These are phyloP conservation scores for Buxus sempervirens DNA, from an alignment of 164 flowering plant species.

Conservation along the genomic window DNA sequence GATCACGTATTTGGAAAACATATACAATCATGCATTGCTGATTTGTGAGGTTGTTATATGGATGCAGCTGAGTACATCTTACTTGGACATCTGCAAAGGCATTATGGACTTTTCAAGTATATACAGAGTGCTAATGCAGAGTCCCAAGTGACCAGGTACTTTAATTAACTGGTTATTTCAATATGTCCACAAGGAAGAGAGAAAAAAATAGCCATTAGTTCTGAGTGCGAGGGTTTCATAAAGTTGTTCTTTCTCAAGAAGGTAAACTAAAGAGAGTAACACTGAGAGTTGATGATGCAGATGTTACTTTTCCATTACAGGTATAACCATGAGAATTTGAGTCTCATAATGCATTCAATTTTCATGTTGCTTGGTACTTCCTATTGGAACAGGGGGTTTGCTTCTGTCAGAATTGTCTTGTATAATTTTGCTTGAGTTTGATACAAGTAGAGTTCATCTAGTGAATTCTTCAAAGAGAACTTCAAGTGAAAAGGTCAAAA, in stretches of 20 bases:
- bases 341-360: neutral
- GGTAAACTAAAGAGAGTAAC: conserved; percentile 64
- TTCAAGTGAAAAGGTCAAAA: neutral
- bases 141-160: conserved; percentile 87
- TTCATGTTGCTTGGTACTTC: neutral
- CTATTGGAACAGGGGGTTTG: conserved; percentile 62
- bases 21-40: neutral
- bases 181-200: neutral
- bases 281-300: conserved; percentile 72
- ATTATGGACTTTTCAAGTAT: conserved; percentile 68
- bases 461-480: neutral
- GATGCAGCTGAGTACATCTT: conserved; percentile 69
- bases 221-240: conserved; percentile 71
- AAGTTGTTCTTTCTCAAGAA: conserved; percentile 64
- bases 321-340: conserved; percentile 22
- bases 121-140: conserved; percentile 77
- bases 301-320: conserved; percentile 81
- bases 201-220: conserved; percentile 1
- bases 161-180: neutral
- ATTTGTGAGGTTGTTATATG: conserved; percentile 5
- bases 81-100: conserved; percentile 73
- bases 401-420: conserved; percentile 74
- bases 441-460: neutral
- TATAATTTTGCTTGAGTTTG: conserved; percentile 19
- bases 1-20: too few relatives aligned